Base-by-base conservation (phyloP, 176 grass and related monocot genomes). In the Guadua angustifolia region DNA sequence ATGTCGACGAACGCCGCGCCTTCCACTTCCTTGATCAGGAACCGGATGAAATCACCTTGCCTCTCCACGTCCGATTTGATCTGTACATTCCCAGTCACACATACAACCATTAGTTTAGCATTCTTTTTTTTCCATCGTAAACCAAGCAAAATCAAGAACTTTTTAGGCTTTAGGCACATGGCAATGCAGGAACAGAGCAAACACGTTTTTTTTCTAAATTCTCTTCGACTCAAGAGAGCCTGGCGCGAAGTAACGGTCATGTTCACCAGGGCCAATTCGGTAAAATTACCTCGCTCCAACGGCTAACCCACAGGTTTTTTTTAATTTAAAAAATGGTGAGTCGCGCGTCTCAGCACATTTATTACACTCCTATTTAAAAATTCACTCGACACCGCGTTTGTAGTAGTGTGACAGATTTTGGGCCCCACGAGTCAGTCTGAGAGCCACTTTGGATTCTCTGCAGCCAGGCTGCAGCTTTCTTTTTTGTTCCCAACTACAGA, bases 1-100 rank as follows among this genome's bases (percentile, higher is more conserved):
- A 99, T 96, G 88, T 92, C 89, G 35, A 42, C 74, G 39, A 99
- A 99, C 5, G 87, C 79, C 0, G 91, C 91, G 3, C 82, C 74
- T 26, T 94, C 86, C 32, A 99, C 91, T 29, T 94, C 88, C 82
- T 99, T 99, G 57, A 99, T 99, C 78, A 99, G 86, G 86, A 92
- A 99, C 25, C 86, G 78, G 71, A 99, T 94, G 87, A 96, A 96
- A 60, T 99, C 89, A 12, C 93, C 97, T 51, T 99, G 97, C 79
- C 88, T 96, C 90, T 99, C 91, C 65, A 99, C 89, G 33, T 99
- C 93, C 1, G 88, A 90, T 56, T 90, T 99, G 86, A 99, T 99
- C 97, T 99, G 83, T 66, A 47, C 3, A 17, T 12, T 13, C 6
- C 15, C 16, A 4, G 8, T 7, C 62, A 79, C 26, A 33, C 39